phyloP scores from a whole-genome alignment of 1,284 basidiomycete genomes.

The Hypsizygus ulmarius region DNA sequence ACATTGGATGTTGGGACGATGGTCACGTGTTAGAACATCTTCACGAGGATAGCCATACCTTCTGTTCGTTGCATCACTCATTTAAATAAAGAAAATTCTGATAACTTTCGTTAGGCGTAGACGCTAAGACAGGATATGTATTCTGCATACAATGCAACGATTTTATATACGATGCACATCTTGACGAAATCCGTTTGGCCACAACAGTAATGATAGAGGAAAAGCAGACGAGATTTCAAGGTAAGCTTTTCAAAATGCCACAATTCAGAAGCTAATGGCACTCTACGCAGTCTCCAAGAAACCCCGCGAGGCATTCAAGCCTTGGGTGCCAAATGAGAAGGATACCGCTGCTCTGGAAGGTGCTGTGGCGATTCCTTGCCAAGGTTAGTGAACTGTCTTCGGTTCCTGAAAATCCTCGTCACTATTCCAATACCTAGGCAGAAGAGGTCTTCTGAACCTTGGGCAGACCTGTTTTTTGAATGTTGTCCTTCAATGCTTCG shows the following conservation, averaged over 20 bases:
- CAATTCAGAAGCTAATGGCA: background rate
- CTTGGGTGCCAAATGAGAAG: constrained; percentile 41
- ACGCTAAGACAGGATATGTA: constrained; percentile 41
- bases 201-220: constrained; percentile 41
- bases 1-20: constrained; percentile 68
- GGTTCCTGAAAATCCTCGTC: constrained; percentile 9
- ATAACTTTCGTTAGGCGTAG: constrained; percentile 33
- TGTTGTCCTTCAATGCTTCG: constrained; percentile 88
- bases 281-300: constrained; percentile 33
- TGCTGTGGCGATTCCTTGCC: constrained; percentile 52
- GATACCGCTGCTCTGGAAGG: constrained; percentile 38
- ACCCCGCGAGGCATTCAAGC: constrained; percentile 38
- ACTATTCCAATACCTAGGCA: constrained; percentile 43
- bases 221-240: constrained; percentile 39
- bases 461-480: constrained; percentile 96
- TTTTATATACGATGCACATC: constrained; percentile 40
- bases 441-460: constrained; percentile 87
- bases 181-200: constrained; percentile 35
- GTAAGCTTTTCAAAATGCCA: constrained; percentile 22
- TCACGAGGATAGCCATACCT: constrained; percentile 54
- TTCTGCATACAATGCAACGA: constrained; percentile 47
- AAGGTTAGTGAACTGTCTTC: constrained; percentile 42
- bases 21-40: constrained; percentile 59
- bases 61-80: constrained; percentile 53
- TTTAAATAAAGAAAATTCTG: constrained; percentile 1